phyloP scores from a whole-genome alignment of 768 basidiomycete genomes.

The Holtermanniella nyarrowii region DNA sequence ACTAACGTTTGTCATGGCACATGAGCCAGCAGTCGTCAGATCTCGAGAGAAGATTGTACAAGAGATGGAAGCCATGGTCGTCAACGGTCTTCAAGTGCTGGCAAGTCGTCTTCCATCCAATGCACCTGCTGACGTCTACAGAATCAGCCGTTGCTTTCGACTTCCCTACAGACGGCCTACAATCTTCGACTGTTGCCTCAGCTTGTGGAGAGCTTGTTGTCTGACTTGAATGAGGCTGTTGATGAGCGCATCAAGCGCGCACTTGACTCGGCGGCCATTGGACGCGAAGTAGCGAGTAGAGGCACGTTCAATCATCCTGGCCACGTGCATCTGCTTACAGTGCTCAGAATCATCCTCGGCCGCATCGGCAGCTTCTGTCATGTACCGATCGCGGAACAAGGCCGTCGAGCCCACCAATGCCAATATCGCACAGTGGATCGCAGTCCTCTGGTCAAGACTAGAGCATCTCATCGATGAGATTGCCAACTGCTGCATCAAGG shows the following conservation, averaged over 20 bases:
- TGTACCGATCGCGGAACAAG: constrained; percentile 4
- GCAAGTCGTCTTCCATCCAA: constrained; percentile 45
- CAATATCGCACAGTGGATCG: constrained; percentile 75
- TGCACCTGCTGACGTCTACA: constrained; percentile 31
- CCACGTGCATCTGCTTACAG: not conserved
- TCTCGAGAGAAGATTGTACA: constrained; percentile 59
- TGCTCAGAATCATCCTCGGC: constrained; percentile 3
- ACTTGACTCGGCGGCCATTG: constrained; percentile 79
- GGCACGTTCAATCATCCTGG: constrained; percentile 45
- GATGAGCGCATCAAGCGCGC: constrained; percentile 67
- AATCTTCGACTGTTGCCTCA: constrained; percentile 77
- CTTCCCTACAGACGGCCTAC: constrained; percentile 89
- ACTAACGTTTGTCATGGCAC: constrained; percentile 58
- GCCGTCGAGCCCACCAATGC: constrained; percentile 75
- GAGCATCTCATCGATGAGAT: constrained; percentile 79
- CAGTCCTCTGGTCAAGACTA: constrained; percentile 68
- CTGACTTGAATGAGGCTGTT: constrained; percentile 70
- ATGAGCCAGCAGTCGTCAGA: constrained; percentile 62
- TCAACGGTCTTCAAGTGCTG: constrained; percentile 62
- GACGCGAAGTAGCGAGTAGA: constrained; percentile 70
- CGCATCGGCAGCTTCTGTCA: constrained; percentile 48
- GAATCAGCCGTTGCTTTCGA: constrained; percentile 85
- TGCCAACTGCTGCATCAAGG: constrained; percentile 84
- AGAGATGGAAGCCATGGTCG: constrained; percentile 87
- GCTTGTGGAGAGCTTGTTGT: constrained; percentile 66